Percentiles rank a stretch among this genome's conserved stretches.
phyloP scores from a whole-genome alignment of 208 protist species.

The Leishmania amazonensis region DNA sequence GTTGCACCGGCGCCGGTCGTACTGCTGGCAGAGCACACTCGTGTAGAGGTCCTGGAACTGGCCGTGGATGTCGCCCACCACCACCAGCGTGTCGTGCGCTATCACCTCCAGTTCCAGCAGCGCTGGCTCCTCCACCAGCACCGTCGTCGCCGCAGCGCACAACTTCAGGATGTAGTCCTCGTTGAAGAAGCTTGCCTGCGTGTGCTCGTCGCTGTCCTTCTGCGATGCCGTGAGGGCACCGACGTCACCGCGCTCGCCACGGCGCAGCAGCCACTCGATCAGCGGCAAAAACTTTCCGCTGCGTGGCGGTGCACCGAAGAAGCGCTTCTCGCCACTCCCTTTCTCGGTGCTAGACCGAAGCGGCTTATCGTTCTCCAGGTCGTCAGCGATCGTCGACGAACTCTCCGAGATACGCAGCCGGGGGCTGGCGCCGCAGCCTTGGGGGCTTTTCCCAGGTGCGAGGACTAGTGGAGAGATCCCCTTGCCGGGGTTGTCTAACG shows the following conservation, averaged over 20 bases:
- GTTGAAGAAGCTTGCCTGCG: conserved; percentile 27
- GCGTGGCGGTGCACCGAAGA: conserved; percentile 26
- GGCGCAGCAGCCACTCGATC: conserved; percentile 34
- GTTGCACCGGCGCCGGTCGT: conserved; percentile 46
- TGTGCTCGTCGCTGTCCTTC: not conserved
- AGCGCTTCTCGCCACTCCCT: conserved; percentile 4
- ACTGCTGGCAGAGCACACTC: conserved; percentile 63
- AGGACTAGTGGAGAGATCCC: conserved; percentile 4
- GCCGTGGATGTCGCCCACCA: conserved; percentile 86
- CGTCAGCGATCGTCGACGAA: conserved; percentile 6
- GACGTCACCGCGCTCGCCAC: conserved; percentile 20
- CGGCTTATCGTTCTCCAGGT: conserved; percentile 21
- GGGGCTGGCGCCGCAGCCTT: not conserved
- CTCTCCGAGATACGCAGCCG: conserved; percentile 24
- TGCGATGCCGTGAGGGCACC: conserved; percentile 1
- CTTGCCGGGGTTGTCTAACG: conserved; percentile 7
- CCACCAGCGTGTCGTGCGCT: conserved; percentile 56
- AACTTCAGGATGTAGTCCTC: conserved; percentile 36
- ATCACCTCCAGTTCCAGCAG: conserved; percentile 44
- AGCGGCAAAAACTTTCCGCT: conserved; percentile 34
- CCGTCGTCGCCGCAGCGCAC: conserved; percentile 39
- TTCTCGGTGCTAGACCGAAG: conserved; percentile 1
- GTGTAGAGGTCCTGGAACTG: conserved; percentile 75
- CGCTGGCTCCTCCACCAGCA: conserved; percentile 39
- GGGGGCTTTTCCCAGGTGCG: not conserved